A percentile compares a stretch with the other conserved stretches of the same genome.
These are phyloP conservation scores for Orbilia javanica DNA, from an alignment of 2,329 filamentous ascomycete genomes.

Conservation along the genomic window DNA sequence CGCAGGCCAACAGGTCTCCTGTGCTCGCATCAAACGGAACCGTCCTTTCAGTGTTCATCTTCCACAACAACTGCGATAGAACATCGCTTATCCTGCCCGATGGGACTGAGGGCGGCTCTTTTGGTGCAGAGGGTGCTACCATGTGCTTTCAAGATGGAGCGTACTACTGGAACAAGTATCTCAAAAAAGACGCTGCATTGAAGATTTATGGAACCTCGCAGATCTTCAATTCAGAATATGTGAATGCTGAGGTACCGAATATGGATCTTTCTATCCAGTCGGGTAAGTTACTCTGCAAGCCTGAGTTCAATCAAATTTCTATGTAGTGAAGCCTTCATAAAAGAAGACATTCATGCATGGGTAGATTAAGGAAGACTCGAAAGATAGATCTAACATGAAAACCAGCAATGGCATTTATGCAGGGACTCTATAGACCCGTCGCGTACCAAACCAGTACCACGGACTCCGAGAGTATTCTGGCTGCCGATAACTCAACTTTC, in stretches of 20 bases:
- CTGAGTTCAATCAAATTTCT: too few relatives aligned
- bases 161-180: constrained; percentile 53
- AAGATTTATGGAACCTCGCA: constrained; percentile 52
- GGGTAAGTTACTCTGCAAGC: constrained; percentile 33
- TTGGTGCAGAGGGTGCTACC: constrained; percentile 32
- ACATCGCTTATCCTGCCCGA: constrained; percentile 37
- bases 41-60: constrained; percentile 41
- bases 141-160: constrained; percentile 46
- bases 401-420: constrained; percentile 52
- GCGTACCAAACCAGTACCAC: constrained; percentile 16
- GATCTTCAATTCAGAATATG: constrained; percentile 42
- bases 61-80: constrained; percentile 54
- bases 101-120: constrained; percentile 21
- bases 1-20: constrained; percentile 29
- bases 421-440: constrained; percentile 43
- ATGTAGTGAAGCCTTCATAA: background rate
- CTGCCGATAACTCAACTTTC: constrained; percentile 49
- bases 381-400: constrained; percentile 1
- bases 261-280: constrained; percentile 42
- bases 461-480: background rate
- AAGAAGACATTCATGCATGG: too few relatives aligned
- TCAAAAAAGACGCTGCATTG: constrained; percentile 18
- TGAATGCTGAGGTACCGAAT: constrained; percentile 39
- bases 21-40: constrained; percentile 33
- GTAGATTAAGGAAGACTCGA: background rate